phyloP scores from a whole-genome alignment of 2,329 filamentous ascomycete species.

The Paracorniculantispora psalliotae region DNA sequence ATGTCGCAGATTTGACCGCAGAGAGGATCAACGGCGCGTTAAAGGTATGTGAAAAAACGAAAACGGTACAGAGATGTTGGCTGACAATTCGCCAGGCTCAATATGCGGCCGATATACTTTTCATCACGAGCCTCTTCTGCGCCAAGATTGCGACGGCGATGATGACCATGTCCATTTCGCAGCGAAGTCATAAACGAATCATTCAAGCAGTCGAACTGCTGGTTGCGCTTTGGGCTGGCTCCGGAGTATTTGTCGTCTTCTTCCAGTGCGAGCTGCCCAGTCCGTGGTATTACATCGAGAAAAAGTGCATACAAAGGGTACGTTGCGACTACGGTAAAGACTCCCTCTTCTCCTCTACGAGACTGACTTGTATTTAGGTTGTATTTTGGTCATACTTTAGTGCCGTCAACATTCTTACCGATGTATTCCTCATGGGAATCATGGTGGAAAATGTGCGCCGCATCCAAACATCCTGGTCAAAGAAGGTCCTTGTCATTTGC shows the following conservation, averaged over 20 bases:
- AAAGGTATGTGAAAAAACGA: constrained; percentile 19
- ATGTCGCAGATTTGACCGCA: constrained; percentile 15
- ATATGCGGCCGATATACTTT: constrained; percentile 23
- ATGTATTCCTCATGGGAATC: neutral
- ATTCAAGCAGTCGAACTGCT: constrained; percentile 19
- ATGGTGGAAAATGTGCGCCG: constrained; percentile 25
- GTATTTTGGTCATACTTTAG: constrained; percentile 12
- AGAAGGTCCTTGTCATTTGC: constrained; percentile 24
- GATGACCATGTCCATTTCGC: constrained; percentile 22
- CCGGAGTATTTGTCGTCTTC: constrained; percentile 22
- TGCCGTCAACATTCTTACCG: constrained; percentile 9
- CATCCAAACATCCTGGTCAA: constrained; percentile 25
- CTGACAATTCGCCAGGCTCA: constrained; percentile 12
- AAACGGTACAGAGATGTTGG: neutral
- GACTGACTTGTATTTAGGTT: neutral
- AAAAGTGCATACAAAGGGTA: constrained; percentile 17
- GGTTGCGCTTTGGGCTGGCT: constrained; percentile 21
- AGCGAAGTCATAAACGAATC: constrained; percentile 19
- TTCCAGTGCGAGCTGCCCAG: constrained; percentile 24
- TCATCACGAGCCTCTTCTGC: constrained; percentile 22
- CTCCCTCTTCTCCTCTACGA: too few relatives aligned
- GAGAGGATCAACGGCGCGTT: constrained; percentile 19
- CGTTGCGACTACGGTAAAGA: neutral
- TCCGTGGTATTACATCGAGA: constrained; percentile 24
- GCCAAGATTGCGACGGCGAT: constrained; percentile 25